Evolutionary conservation across 192 early-diverging fungal genomes (phyloP).

Genomic region (Backusella luteola): DNA sequence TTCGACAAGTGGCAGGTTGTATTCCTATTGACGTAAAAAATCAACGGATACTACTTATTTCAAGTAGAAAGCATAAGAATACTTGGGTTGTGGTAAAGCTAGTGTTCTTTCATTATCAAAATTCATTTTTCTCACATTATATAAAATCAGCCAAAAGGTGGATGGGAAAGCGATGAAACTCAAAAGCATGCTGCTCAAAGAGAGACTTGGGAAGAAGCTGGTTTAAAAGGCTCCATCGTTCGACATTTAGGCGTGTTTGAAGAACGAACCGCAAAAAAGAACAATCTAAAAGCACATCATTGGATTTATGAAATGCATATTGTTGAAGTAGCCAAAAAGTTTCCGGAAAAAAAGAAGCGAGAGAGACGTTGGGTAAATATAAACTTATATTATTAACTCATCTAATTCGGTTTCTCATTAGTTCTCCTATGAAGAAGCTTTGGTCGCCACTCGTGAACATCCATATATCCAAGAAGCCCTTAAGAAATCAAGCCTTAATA

Average conservation of each 20-base stretch:
- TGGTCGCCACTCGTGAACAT: conserved; percentile 8
- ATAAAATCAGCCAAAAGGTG: conserved; percentile 48
- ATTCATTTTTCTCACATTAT: neutral
- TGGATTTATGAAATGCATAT: conserved; percentile 57
- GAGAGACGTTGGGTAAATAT: conserved; percentile 30
- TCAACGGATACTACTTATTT: conserved; percentile 44
- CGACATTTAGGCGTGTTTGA: conserved; percentile 45
- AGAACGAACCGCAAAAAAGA: conserved; percentile 36
- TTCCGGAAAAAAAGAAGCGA: conserved; percentile 50
- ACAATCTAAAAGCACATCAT: conserved; percentile 32
- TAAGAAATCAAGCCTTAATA: conserved; percentile 10
- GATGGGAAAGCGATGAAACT: conserved; percentile 62
- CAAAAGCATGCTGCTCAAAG: conserved; percentile 48
- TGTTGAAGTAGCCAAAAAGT: conserved; percentile 42
- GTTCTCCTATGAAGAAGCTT: conserved; percentile 27
- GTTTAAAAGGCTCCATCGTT: conserved; percentile 47
- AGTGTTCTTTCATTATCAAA: no score
- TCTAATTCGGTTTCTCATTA: neutral
- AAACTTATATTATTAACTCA: neutral
- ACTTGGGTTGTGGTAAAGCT: conserved; percentile 45
- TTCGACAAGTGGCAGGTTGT: conserved; percentile 44
- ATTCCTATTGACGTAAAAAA: conserved; percentile 43
- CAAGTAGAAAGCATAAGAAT: conserved; percentile 40
- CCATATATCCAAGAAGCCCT: conserved; percentile 28
- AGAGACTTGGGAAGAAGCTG: conserved; percentile 64